Conservation (phyloP, 1,139 yeast genomes). For the Yamadazyma taylorii region DNA sequence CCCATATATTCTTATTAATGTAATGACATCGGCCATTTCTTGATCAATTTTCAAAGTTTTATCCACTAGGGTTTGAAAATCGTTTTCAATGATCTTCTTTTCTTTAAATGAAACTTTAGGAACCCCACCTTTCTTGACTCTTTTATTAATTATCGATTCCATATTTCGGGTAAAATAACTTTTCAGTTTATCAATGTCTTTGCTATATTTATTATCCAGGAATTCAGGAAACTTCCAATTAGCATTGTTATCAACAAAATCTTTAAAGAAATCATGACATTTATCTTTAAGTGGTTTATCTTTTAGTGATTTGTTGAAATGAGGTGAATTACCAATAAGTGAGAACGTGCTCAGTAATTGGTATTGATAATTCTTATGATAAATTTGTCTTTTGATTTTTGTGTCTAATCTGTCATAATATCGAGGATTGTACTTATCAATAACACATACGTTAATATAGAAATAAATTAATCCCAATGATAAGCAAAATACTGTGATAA, state of each 20-base stretch:
- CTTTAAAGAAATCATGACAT: constrained; percentile 31
- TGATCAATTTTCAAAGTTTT: constrained; percentile 21
- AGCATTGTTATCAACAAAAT: constrained; percentile 21
- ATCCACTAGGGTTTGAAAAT: constrained; percentile 8
- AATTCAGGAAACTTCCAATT: constrained; percentile 26
- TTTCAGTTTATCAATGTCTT: constrained; percentile 24
- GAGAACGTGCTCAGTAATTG: constrained; percentile 24
- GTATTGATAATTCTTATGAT: constrained; percentile 32
- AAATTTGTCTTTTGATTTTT: constrained; percentile 22
- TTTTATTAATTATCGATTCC: constrained; percentile 12
- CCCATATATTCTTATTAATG: constrained; percentile 35
- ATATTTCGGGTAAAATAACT: constrained; percentile 17
- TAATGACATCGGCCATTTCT: constrained; percentile 38
- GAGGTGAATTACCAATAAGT: too few relatives aligned
- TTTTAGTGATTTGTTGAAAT: too few relatives aligned
- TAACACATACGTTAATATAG: constrained; percentile 1
- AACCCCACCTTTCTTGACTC: constrained; percentile 7
- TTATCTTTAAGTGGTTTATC: constrained; percentile 20
- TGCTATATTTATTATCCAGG: constrained; percentile 25
- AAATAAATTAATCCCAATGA: constrained; percentile 6
- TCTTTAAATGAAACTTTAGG: constrained; percentile 5
- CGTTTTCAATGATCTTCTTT: constrained; percentile 3
- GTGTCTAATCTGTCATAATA: constrained; percentile 16
- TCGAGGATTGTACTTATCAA: constrained; percentile 5
- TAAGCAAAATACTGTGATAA: constrained; percentile 5